Conservation (phyloP, 805 yeast species). For the Lipomyces starkeyi region DNA sequence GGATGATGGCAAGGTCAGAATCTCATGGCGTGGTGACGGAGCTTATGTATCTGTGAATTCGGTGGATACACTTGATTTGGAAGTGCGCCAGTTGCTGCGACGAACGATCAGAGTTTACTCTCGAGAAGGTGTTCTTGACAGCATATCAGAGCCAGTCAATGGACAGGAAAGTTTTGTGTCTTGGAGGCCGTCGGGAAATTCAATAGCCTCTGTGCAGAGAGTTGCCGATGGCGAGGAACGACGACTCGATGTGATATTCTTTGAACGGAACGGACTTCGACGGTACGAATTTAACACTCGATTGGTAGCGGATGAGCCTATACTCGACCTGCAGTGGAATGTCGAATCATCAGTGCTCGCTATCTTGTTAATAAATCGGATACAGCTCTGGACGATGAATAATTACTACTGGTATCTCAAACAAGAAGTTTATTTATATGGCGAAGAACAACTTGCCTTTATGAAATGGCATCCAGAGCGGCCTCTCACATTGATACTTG, state of each 20-base stretch:
- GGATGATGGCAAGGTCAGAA: slow-evolving; percentile 57
- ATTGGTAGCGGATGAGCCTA: slow-evolving; percentile 39
- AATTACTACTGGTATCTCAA: slow-evolving; percentile 97
- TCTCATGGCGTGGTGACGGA: slow-evolving; percentile 97
- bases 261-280: slow-evolving; percentile 91
- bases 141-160: slow-evolving; percentile 89
- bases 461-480: slow-evolving; percentile 87
- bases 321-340: slow-evolving; percentile 75
- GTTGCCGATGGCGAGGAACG: slow-evolving; percentile 49
- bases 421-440: slow-evolving; percentile 63
- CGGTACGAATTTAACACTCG: slow-evolving; percentile 84
- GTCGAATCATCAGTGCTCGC: slow-evolving; percentile 79
- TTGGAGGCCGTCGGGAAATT: slow-evolving; percentile 92
- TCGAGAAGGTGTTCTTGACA: slow-evolving; percentile 76
- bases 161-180: slow-evolving; percentile 73
- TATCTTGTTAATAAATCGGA: slow-evolving; percentile 60
- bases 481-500: slow-evolving; percentile 70
- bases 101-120: slow-evolving; percentile 83
- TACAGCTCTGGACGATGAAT: slow-evolving; percentile 90
- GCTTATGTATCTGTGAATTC: slow-evolving; percentile 75
- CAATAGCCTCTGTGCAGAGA: slow-evolving; percentile 83
- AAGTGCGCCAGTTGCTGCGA: slow-evolving; percentile 49
- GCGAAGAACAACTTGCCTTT: slow-evolving; percentile 41
- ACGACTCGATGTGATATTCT: slow-evolving; percentile 61
- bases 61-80: slow-evolving; percentile 57